Percentiles rank a stretch among this genome's conserved stretches.
These are phyloP conservation scores for Acidomyces sp. DNA, from an alignment of 495 filamentous ascomycete genomes.

Conservation along the genomic window DNA sequence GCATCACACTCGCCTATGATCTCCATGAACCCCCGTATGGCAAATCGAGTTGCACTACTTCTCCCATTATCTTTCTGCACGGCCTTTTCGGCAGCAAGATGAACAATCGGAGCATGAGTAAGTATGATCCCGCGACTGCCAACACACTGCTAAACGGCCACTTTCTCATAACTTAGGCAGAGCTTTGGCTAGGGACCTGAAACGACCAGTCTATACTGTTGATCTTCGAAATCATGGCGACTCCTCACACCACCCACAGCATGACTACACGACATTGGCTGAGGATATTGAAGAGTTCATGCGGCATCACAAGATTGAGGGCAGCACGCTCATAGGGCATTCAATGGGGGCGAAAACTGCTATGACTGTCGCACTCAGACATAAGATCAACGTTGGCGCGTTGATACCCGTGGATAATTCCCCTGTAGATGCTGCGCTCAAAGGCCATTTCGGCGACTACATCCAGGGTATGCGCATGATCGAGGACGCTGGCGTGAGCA, in stretches of 20 bases:
- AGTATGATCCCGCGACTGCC: slow-evolving; percentile 45
- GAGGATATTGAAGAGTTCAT: slow-evolving; percentile 80
- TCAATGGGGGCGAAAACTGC: slow-evolving; percentile 97
- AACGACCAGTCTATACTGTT: slow-evolving; percentile 68
- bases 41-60: slow-evolving; percentile 34
- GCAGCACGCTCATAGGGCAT: slow-evolving; percentile 75
- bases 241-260: slow-evolving; percentile 59
- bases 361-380: slow-evolving; percentile 69
- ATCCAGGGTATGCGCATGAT: slow-evolving; percentile 74
- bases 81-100: slow-evolving; percentile 92
- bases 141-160: background rate
- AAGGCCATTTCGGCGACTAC: slow-evolving; percentile 66
- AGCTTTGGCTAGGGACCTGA: slow-evolving; percentile 67
- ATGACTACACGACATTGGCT: slow-evolving; percentile 79
- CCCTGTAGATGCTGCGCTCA: slow-evolving; percentile 62
- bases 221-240: slow-evolving; percentile 94
- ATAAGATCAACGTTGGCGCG: slow-evolving; percentile 49
- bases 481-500: slow-evolving; percentile 50
- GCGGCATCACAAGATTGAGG: slow-evolving; percentile 50
- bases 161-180: slow-evolving; percentile 35
- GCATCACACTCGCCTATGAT: slow-evolving; percentile 40
- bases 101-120: slow-evolving; percentile 92
- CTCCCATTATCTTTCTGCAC: slow-evolving; percentile 83
- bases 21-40: slow-evolving; percentile 38
- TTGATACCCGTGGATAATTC: slow-evolving; percentile 88